Percentiles rank a stretch among this genome's conserved stretches.
Evolutionary conservation across 2,329 filamentous ascomycete genomes (phyloP).

Genomic region (Sclerotinia sclerotiorum): DNA sequence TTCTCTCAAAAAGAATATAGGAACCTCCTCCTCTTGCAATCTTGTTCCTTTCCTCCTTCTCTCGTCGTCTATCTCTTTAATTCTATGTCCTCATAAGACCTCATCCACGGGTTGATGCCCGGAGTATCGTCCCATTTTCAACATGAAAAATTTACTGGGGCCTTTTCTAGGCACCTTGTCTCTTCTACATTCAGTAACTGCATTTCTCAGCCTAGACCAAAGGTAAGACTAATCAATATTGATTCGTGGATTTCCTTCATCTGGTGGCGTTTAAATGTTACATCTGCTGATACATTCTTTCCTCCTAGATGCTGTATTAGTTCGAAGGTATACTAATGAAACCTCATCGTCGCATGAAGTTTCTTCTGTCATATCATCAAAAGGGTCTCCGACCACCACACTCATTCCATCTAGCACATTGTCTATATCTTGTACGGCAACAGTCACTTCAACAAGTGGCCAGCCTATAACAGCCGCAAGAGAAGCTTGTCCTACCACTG

Average conservation of each 20-base stretch:
- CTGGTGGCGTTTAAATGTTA: slow-evolving; percentile 20
- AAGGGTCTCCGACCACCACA: slow-evolving; percentile 20
- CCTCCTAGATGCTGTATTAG: background rate
- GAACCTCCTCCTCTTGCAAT: slow-evolving; percentile 15
- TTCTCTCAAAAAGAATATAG: slow-evolving; percentile 20
- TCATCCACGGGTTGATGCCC: slow-evolving; percentile 13
- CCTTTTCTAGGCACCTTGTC: slow-evolving; percentile 28
- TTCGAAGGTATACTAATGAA: slow-evolving; percentile 18
- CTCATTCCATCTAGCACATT: slow-evolving; percentile 15
- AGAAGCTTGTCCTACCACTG: slow-evolving; percentile 21
- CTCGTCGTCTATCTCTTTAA: slow-evolving; percentile 19
- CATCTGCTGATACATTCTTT: slow-evolving; percentile 19
- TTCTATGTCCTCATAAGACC: slow-evolving; percentile 16
- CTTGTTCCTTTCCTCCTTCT: slow-evolving; percentile 16
- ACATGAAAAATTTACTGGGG: slow-evolving; percentile 29
- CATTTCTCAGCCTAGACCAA: slow-evolving; percentile 15
- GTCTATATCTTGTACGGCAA: slow-evolving; percentile 24
- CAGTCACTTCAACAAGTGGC: slow-evolving; percentile 23
- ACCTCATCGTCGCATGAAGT: slow-evolving; percentile 20
- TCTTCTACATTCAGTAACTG: slow-evolving; percentile 29
- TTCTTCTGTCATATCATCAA: slow-evolving; percentile 17
- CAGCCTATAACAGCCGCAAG: slow-evolving; percentile 15
- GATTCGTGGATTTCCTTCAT: slow-evolving; percentile 7
- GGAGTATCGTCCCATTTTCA: slow-evolving; percentile 24
- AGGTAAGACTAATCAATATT: slow-evolving; percentile 20